Evolutionary conservation across 208 protist genomes (phyloP), one percentile per base, ranked within the genome.

Genomic region (Zelonia costaricensis): DNA sequence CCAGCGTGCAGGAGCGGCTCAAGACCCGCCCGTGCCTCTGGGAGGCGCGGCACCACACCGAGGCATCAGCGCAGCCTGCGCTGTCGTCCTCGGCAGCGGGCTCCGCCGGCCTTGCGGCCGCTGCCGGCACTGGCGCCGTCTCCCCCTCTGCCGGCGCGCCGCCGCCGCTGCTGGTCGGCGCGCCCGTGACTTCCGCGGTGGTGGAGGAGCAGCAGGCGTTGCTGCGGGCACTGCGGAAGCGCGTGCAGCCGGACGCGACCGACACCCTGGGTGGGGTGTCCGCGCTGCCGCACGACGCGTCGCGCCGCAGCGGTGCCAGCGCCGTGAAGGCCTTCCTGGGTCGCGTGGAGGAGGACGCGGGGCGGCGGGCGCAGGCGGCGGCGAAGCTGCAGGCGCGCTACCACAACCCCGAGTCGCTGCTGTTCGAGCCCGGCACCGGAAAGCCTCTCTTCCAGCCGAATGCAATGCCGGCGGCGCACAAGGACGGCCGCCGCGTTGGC

Each of bases 391-490:
- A 61, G 30, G 55, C 56, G 16, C 64, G 66, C 46, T 76, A 63
- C 49, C 67, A 69, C 59, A 49, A 66, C 51, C 69, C 60, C 25
- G 64, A 75, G 22, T 38, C 60, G 56, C 61, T 57, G 28, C 55
- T 28, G 28, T 84, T 74, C 46, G 80, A 76, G 36, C 39, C 8
- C 0, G 51, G 40, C 18, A 88, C 85, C 13, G 85, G 79, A 9
- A 73, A 83, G 59, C 85, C 69, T 2, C 56, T 88, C 52, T 88
- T 88, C 66, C 45, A 42, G 7, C 85, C 85, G 10, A 88, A 92
- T 53, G 74, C 79, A 7, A 51, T 86, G 49, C 85, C 85, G n/a
- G 80, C 79, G 2, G 62, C 75, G 15, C 40, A 71, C 62, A 73
- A 76, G 52, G 71, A 81, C 49, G 80, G 77, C 30, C 59, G 49